Evolutionary conservation across 2,329 filamentous ascomycete species (phyloP), one percentile per base, ranked within the genome.

Genomic region (Cladosporium sp.): DNA sequence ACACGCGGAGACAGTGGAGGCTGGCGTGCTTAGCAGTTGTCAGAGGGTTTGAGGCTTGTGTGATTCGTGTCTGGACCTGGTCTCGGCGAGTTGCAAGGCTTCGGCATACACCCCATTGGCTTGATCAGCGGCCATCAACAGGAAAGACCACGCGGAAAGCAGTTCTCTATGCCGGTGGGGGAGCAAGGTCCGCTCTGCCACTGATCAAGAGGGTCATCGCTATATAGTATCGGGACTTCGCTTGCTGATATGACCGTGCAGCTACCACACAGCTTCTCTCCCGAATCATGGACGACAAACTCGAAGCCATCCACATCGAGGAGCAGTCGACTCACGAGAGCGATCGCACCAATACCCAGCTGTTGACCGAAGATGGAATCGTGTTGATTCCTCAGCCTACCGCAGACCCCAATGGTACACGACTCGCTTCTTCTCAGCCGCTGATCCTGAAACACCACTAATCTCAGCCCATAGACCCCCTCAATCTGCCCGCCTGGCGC

Each of bases 311-410:
- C 3, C 12, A 47, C 22, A 30, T 47, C 14, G 43, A 47, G 15
- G 25, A 47, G 43, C 22, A 28, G 7, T 17, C 25, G 7, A n/a
- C 25, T 2, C 25, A 11, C 3, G 43, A 34, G 12, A 17, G 3
- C 7, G 43, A 34, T 11, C n/a, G 9, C 34, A 51, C 30, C 8
- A n/a, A 39, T 1, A 11, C 15, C n/a, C 8, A 47, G 15, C 43
- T 47, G 14, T 22, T 47, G 43, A n/a, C 11, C 25, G 3, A 20
- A 2, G n/a, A 55, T 36, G 51, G 49, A 34, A 52, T 43, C 20
- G 58, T 63, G 14, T 59, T 55, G 30, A 54, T 63, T 8, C 59
- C 61, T 4, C 38, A 56, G 12, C 61, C 61, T 9, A 56, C 59
- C 6, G 47, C 59, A 1, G 59, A 63, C 40, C 59, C 59, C 2